Evolutionary conservation across 2,329 filamentous ascomycete species (phyloP), one percentile per base, ranked within the genome.

Genomic region (Apiospora pterosperma): DNA sequence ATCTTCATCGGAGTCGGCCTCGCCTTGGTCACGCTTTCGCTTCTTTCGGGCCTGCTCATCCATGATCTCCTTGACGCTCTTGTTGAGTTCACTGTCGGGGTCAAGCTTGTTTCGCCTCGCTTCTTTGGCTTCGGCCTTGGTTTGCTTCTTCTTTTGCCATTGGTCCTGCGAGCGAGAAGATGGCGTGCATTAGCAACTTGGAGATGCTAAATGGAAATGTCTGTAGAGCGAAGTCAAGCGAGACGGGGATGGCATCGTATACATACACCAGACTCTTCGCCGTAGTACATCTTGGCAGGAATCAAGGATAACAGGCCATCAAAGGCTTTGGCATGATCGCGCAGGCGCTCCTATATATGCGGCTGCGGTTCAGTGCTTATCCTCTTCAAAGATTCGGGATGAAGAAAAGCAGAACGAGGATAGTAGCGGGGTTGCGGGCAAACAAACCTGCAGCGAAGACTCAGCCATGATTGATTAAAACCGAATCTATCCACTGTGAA

Each of bases 71-170:
- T 97, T 95, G 67, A 93, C 95, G 69, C 89, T 96, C 68, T 81
- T 82, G 82, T 96, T 96, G 69, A 85, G 76, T 67, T 90, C 89
- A 74, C 93, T 93, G 69, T 95, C 92, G 31, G 96, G 94, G 73
- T 98, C 92, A 44, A 98, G 85, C 80, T 97, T 98, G 66, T 91
- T 92, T 75, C 90, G 87, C 80, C 93, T 93, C 64, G 93, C 92
- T 70, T 91, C 89, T 67, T 88, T 88, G 66, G 92, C 92, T 78
- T 97, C 87, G 77, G 93, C 91, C 76, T 97, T 97, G 61, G 93
- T 95, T 80, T 98, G 94, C 82, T 98, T 98, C 81, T 96, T 97
- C 75, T 90, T 90, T 77, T 90, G 89, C 93, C 93, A 97, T 60
- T 60, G 93, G 73, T 96, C 91, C 93, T 97, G 74, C 67, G 52